Base-by-base conservation (phyloP, 2,329 filamentous ascomycete species). In the Diaporthe longicolla region DNA sequence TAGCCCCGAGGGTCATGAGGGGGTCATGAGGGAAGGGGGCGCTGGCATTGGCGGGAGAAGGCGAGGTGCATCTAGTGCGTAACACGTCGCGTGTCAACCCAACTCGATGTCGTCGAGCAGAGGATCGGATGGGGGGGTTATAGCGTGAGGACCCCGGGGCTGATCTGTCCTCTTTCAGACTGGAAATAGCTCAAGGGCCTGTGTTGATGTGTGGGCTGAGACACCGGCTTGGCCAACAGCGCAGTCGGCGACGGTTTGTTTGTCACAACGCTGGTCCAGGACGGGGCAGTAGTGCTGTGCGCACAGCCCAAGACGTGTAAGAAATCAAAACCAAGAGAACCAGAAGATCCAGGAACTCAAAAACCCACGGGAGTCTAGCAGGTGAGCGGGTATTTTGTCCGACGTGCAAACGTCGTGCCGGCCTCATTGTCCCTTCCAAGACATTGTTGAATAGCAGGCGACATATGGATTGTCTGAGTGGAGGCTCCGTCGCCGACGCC, bases 61-160 rank as follows among this genome's bases (percentile, higher is more conserved):
- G 63, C 63, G 63, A 66, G 63, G 13, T 66, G 63, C 63, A 19
- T 66, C 45, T 66, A 61, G 71, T 61, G 63, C 71, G 71, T 70
- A 70, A 63, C 65, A 59, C 50, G 54, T 73, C 37, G 19, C 71
- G 55, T 73, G 71, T 73, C 71, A 70, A 48, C 37, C 43, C 65
- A 59, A 70, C 52, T 35, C 48, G 40, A n/a, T 37, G 45, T 55
- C 55, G 29, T 54, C 37, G 71, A 55, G 43, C 65, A 73, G n/a
- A n/a, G 40, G 65, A 73, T 55, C 43, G 55, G 72, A 73, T 63
- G 65, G 45, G 48, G 17, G 54, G 70, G 63, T 37, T 24, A 26
- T 37, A 24, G 45, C 29, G 63, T 26, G 63, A 66, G 29, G 13
- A 66, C 63, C 63, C 63, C 26, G 63, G 63, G 45, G 63, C 63